Evolutionary conservation across 2,329 filamentous ascomycete species (phyloP).

Genomic region (Hypoxylon sp.): DNA sequence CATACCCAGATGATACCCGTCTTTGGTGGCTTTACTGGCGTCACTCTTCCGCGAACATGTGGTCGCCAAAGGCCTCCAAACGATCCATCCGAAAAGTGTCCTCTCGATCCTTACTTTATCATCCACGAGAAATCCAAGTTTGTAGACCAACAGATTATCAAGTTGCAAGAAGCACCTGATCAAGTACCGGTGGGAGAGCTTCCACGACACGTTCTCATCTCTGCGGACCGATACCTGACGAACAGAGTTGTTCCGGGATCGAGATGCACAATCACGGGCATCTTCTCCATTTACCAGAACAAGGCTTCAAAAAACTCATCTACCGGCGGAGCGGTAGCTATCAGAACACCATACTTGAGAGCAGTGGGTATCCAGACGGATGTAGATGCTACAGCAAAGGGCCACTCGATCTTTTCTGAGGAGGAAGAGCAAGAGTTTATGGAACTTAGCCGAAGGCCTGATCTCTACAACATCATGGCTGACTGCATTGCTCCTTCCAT

Average conservation of each 20-base stretch:
- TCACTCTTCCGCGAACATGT: slow-evolving; percentile 87
- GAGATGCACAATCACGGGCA: slow-evolving; percentile 93
- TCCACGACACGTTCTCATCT: slow-evolving; percentile 93
- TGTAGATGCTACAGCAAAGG: slow-evolving; percentile 89
- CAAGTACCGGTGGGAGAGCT: slow-evolving; percentile 97
- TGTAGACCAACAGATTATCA: slow-evolving; percentile 98
- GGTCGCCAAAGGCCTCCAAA: slow-evolving; percentile 73
- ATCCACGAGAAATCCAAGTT: slow-evolving; percentile 94
- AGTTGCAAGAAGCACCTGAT: slow-evolving; percentile 96
- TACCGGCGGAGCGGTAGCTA: slow-evolving; percentile 86
- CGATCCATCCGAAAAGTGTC: slow-evolving; percentile 82
- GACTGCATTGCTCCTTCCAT: slow-evolving; percentile 97
- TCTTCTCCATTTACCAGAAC: slow-evolving; percentile 97
- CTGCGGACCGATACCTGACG: slow-evolving; percentile 94
- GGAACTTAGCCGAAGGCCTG: slow-evolving; percentile 89
- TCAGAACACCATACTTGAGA: slow-evolving; percentile 93
- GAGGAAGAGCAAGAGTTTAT: slow-evolving; percentile 97
- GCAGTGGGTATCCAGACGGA: slow-evolving; percentile 94
- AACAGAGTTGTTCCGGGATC: slow-evolving; percentile 97
- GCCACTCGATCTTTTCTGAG: slow-evolving; percentile 86
- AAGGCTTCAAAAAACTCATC: slow-evolving; percentile 86
- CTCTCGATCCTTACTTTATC: slow-evolving; percentile 95
- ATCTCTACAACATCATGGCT: slow-evolving; percentile 92
- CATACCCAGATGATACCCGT: slow-evolving; percentile 79
- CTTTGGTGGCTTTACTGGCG: slow-evolving; percentile 87